Percentiles rank a stretch among this genome's conserved stretches.
Conservation (phyloP, 306 rosid genomes). For the Amphicarpaea edgeworthii region DNA sequence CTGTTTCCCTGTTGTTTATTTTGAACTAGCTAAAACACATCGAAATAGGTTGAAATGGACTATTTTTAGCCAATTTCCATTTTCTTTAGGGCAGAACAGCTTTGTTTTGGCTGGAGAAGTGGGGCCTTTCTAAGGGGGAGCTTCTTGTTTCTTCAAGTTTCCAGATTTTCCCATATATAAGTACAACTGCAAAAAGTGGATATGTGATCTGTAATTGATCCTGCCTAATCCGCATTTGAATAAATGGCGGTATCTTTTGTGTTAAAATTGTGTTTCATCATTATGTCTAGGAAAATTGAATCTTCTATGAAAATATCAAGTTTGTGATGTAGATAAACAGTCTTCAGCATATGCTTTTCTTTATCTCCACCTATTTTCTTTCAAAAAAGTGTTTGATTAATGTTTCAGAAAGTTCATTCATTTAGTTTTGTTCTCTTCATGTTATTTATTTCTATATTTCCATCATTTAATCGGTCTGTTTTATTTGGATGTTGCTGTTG, state of each 20-base stretch:
- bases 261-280: not conserved
- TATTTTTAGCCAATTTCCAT: not conserved
- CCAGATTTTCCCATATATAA: not conserved
- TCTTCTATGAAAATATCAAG: not conserved
- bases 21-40: not conserved
- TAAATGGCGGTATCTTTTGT: not conserved
- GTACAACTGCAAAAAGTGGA: not conserved
- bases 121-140: not conserved
- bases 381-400: not conserved
- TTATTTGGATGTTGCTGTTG: slow-evolving; percentile 38
- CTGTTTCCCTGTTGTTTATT: not conserved
- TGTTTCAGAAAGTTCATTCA: not conserved
- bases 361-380: slow-evolving; percentile 1
- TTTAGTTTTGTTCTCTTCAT: slow-evolving; percentile 33
- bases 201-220: not conserved
- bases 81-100: not conserved
- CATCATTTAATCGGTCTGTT: slow-evolving; percentile 34
- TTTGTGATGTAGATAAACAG: not conserved
- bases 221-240: not conserved
- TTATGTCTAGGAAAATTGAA: not conserved
- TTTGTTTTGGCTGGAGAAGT: not conserved
- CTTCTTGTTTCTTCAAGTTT: not conserved
- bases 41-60: not conserved
- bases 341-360: not conserved
- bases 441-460: slow-evolving; percentile 17